Evolutionary conservation across 495 filamentous ascomycete genomes (phyloP), one percentile per base, ranked within the genome.

Genomic region (Penicillium silybi): DNA sequence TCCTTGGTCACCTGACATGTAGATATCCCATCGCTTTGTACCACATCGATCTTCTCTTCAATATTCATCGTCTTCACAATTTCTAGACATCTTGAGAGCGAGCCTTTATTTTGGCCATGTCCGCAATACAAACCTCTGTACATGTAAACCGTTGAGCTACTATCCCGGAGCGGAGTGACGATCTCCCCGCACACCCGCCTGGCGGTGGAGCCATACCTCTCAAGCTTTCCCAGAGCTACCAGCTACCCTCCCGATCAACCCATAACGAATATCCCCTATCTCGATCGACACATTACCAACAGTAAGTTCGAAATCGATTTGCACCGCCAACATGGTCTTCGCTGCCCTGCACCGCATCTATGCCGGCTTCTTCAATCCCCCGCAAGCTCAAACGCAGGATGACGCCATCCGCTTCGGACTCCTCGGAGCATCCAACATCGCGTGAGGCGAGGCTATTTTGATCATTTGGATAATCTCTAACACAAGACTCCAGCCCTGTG

Each of bases 401-500:
- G 62, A 67, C 43, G 62, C 62, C n/a, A 58, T 69, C 18, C 55
- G 60, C 22, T 57, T 70, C 46, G 67, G 67, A 0, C 35, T 70
- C 7, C 52, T 70, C 26, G 67, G 67, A 4, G 67, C 67, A 4
- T 62, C 65, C 16, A 62, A 52, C 34, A 67, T 67, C 46, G 64
- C 62, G 64, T 69, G 29, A 32, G 29, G 13, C 10, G 11, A 32
- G 10, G 13, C 29, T 1, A 32, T 15, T 32, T 4, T 13, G n/a
- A 32, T 32, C 13, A 3, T 13, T 32, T 15, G 1, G 4, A 32
- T 32, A 13, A 13, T 13, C 1, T 32, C 29, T 32, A 15, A 32
- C 29, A 13, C 2, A 11, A 1, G 2, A 13, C 2, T 3, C 3
- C 17, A 85, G 82, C 6, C 77, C 80, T 1, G n/a, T 62, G 1